Conservation (phyloP, 2,329 filamentous ascomycete genomes). For the Colletotrichum costaricense region DNA sequence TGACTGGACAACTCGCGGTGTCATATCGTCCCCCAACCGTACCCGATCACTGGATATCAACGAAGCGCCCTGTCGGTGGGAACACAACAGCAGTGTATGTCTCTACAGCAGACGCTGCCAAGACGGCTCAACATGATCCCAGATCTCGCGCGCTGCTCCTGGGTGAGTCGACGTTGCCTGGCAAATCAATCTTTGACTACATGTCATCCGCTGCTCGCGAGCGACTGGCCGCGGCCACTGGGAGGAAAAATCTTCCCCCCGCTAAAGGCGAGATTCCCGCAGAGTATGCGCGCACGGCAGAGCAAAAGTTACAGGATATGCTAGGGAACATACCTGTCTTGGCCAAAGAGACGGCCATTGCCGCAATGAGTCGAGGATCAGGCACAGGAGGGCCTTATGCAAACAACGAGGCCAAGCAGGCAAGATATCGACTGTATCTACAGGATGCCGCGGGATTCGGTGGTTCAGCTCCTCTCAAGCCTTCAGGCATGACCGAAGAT, state of each 20-base stretch:
- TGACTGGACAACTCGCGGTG: constrained; percentile 53
- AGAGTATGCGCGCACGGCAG: constrained; percentile 71
- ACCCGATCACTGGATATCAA: constrained; percentile 79
- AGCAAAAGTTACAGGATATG: constrained; percentile 69
- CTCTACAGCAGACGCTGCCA: constrained; percentile 83
- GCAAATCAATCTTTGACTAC: constrained; percentile 97
- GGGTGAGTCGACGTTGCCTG: constrained; percentile 81
- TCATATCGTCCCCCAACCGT: constrained; percentile 75
- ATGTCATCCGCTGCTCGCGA: constrained; percentile 83
- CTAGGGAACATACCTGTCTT: constrained; percentile 71
- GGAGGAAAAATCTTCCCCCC: constrained; percentile 80
- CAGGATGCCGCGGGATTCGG: constrained; percentile 77
- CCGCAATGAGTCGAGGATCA: constrained; percentile 73
- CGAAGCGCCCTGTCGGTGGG: constrained; percentile 42
- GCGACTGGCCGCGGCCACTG: constrained; percentile 79
- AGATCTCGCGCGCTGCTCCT: constrained; percentile 78
- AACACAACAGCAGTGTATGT: constrained; percentile 53
- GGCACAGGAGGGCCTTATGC: constrained; percentile 82
- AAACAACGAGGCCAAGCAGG: constrained; percentile 82
- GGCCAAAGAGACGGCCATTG: constrained; percentile 74
- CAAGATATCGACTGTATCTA: constrained; percentile 85
- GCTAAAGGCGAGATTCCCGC: constrained; percentile 80
- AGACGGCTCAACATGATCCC: constrained; percentile 79
- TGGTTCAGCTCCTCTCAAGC: constrained; percentile 63
- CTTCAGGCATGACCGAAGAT: constrained; percentile 62